phyloP scores from a whole-genome alignment of 352 stramenopile species.

The Pythium chondricola region DNA sequence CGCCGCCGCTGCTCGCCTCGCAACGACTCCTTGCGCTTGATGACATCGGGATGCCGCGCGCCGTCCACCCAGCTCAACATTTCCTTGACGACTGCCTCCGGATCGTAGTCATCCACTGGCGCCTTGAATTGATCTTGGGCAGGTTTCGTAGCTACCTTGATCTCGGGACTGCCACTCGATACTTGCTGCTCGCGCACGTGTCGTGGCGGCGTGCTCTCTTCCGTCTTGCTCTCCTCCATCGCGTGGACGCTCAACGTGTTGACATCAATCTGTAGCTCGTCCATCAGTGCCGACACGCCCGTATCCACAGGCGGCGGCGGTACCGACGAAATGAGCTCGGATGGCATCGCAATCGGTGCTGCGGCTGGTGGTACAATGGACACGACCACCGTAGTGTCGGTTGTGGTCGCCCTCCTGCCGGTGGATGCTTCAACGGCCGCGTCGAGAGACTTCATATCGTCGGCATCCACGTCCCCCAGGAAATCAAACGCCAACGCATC shows the following conservation, averaged over 20 bases:
- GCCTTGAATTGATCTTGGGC: no score
- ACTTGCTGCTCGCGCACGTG: conserved; percentile 16
- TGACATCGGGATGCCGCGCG: conserved; percentile 42
- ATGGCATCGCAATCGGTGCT: conserved; percentile 23
- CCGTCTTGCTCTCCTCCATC: conserved; percentile 41
- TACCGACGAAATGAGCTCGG: conserved; percentile 16
- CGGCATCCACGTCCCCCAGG: conserved; percentile 35
- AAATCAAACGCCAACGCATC: conserved; percentile 39
- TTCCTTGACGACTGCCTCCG: conserved; percentile 27
- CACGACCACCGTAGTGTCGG: background rate
- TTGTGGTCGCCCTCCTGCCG: background rate
- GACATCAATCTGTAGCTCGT: conserved; percentile 40
- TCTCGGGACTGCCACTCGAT: no score
- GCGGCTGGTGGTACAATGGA: background rate
- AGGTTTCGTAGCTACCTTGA: no score
- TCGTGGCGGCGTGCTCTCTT: conserved; percentile 36
- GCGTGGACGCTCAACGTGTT: conserved; percentile 20
- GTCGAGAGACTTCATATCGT: conserved; percentile 45
- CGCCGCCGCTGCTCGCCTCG: conserved; percentile 27
- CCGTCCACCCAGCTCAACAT: conserved; percentile 58
- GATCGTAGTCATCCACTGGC: no score
- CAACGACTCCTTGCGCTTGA: conserved; percentile 50
- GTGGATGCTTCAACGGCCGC: conserved; percentile 16
- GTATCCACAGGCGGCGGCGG: background rate
- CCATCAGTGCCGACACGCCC: conserved; percentile 40